Percentiles rank a stretch among this genome's conserved stretches.
These are phyloP conservation scores for Helichrysum umbraculigerum DNA, from an alignment of 129 eudicot genomes.

Conservation along the genomic window DNA sequence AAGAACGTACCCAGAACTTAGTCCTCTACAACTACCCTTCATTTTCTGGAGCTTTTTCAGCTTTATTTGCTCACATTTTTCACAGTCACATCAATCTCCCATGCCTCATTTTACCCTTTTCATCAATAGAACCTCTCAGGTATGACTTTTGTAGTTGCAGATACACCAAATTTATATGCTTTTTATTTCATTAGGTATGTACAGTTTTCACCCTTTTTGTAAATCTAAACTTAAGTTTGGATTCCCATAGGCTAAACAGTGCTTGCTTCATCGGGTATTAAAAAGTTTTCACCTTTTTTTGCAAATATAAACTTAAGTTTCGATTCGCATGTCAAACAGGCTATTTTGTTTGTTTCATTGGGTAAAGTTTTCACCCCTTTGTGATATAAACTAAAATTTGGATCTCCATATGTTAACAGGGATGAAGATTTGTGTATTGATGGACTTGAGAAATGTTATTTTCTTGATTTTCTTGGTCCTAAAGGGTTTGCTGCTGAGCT, in stretches of 20 bases:
- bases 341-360: neutral
- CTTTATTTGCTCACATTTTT: conserved; percentile 71
- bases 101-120: conserved; percentile 79
- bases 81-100: conserved; percentile 70
- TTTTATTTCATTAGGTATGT: too few species aligned
- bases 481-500: conserved; percentile 74
- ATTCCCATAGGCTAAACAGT: too few species aligned
- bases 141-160: conserved; percentile 11
- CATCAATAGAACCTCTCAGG: conserved; percentile 80
- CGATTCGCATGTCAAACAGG: neutral
- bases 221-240: too few species aligned
- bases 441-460: conserved; percentile 69
- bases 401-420: conserved; percentile 32
- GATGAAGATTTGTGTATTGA: conserved; percentile 74
- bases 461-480: conserved; percentile 82
- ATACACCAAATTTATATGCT: neutral
- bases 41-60: conserved; percentile 80
- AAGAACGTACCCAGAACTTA: conserved; percentile 47
- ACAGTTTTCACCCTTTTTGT: too few species aligned
- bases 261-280: neutral
- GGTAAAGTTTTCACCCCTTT: neutral
- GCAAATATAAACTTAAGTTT: neutral
- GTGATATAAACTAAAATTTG: neutral
- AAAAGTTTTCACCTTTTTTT: neutral
- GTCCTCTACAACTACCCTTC: conserved; percentile 90